A percentile compares a stretch with the other conserved stretches of the same genome.
These are phyloP conservation scores for Fusarium austroafricanum DNA, from an alignment of 2,329 filamentous ascomycete genomes.

Conservation along the genomic window DNA sequence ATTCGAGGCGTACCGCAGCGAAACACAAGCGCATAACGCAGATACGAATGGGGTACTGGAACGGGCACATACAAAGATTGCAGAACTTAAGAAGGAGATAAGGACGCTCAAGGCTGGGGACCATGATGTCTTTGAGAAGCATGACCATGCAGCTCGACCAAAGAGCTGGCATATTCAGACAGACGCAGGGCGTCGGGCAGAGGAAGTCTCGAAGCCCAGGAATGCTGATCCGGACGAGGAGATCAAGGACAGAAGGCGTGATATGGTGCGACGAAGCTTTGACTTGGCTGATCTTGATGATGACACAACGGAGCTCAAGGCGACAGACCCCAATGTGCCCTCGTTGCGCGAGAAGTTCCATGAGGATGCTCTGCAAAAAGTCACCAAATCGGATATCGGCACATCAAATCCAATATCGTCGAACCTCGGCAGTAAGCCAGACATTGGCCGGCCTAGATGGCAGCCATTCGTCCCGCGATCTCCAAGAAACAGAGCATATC, in stretches of 20 bases:
- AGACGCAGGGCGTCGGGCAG: constrained; percentile 25
- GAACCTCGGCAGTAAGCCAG: constrained; percentile 42
- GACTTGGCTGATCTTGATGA: constrained; percentile 42
- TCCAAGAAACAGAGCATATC: constrained; percentile 53
- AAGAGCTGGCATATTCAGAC: constrained; percentile 48
- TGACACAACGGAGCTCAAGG: constrained; percentile 35
- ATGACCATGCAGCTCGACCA: constrained; percentile 39
- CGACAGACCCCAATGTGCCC: constrained; percentile 33
- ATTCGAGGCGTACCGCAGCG: constrained; percentile 65
- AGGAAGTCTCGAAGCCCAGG: constrained; percentile 13
- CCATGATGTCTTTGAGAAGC: constrained; percentile 11
- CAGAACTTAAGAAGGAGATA: constrained; percentile 66
- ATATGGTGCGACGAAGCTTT: constrained; percentile 44
- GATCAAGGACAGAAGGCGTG: constrained; percentile 7
- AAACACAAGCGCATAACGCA: constrained; percentile 64
- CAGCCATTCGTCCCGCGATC: constrained; percentile 57
- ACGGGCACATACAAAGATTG: constrained; percentile 68
- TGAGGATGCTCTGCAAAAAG: constrained; percentile 43
- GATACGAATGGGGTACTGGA: constrained; percentile 67
- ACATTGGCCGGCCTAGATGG: constrained; percentile 53
- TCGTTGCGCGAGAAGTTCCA: constrained; percentile 53
- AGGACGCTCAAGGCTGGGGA: constrained; percentile 55
- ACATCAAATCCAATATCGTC: constrained; percentile 24
- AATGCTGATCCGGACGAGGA: neutral
- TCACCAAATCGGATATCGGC: constrained; percentile 30